Evolutionary conservation across 2,329 filamentous ascomycete species (phyloP), one percentile per base, ranked within the genome.

Genomic region (Diplodia mutila): DNA sequence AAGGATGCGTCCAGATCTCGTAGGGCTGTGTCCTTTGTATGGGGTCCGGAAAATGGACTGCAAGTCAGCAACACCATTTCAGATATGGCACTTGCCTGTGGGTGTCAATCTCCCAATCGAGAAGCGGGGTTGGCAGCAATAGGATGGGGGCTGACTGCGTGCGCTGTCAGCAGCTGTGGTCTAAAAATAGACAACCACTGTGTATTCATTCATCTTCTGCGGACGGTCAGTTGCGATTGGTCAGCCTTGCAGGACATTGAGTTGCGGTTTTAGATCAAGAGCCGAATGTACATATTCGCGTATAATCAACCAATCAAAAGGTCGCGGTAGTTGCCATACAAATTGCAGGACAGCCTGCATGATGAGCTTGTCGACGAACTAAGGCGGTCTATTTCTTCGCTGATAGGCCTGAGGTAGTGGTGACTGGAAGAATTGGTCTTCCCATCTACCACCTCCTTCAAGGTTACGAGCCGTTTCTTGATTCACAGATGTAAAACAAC

Each of bases 61-160:
- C 59, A 63, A 37, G 59, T 63, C 59, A 63, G 59, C 59, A 37
- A 63, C 59, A 37, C 59, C 46, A 63, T 29, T 63, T 29, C 46
- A 29, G 29, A 63, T 37, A 37, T 9, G 9, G 42, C 27, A 37
- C 12, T 48, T 51, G 29, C 14, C 23, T 63, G 42, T 63, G 48
- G 59, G n/a, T 63, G 59, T 21, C 4, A 23, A 51, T 23, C 14
- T 51, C 46, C 59, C 39, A 51, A 63, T 63, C n/a, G 29, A 23
- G 59, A n/a, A 25, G 59, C 27, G 59, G 59, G 59, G 59, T n/a
- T 51, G 46, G 39, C 23, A 23, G 46, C 59, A 37, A 29, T 23
- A 16, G 27, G n/a, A 32, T 61, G 27, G 59, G 42, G 59, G 46
- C 46, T 63, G 59, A 25, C 42, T 7, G 39, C 25, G 16, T 49